phyloP scores from a whole-genome alignment of 495 filamentous ascomycete genomes.

The Evansstolkia leycettana region DNA sequence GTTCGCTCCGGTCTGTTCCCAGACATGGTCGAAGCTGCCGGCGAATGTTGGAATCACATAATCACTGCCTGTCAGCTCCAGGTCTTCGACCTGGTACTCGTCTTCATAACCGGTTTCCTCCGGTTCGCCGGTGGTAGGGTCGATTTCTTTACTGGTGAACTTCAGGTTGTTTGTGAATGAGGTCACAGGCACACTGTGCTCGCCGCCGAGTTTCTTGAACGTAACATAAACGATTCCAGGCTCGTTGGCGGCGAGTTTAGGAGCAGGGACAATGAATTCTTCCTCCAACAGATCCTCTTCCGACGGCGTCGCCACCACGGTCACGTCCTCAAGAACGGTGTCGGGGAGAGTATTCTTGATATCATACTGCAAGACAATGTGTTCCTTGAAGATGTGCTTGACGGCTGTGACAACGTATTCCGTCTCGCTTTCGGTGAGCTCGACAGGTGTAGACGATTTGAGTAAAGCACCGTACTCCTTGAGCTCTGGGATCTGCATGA shows the following conservation, averaged over 20 bases:
- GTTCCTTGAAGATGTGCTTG: slow-evolving; percentile 96
- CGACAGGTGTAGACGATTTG: slow-evolving; percentile 76
- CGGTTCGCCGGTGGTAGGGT: slow-evolving; percentile 84
- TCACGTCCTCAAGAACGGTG: slow-evolving; percentile 81
- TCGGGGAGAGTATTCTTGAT: slow-evolving; percentile 95
- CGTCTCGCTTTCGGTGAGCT: slow-evolving; percentile 92
- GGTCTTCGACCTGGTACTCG: slow-evolving; percentile 92
- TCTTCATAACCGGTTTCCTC: slow-evolving; percentile 92
- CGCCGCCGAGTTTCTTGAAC: slow-evolving; percentile 71
- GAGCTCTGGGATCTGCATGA: slow-evolving; percentile 83
- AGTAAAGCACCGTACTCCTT: slow-evolving; percentile 77
- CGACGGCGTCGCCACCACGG: slow-evolving; percentile 71
- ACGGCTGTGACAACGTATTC: slow-evolving; percentile 91
- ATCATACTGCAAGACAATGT: slow-evolving; percentile 92
- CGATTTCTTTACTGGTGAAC: slow-evolving; percentile 96
- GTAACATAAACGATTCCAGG: slow-evolving; percentile 90
- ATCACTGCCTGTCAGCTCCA: slow-evolving; percentile 84
- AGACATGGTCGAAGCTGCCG: slow-evolving; percentile 91
- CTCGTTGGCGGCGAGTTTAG: slow-evolving; percentile 66
- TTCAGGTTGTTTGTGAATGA: slow-evolving; percentile 89
- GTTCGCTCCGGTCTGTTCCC: slow-evolving; percentile 82
- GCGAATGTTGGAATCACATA: slow-evolving; percentile 90
- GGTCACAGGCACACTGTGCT: slow-evolving; percentile 53
- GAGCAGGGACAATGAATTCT: slow-evolving; percentile 84
- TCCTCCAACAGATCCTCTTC: slow-evolving; percentile 72